phyloP scores from a whole-genome alignment of 163 green algal genomes.

The Dunaliella salina region DNA sequence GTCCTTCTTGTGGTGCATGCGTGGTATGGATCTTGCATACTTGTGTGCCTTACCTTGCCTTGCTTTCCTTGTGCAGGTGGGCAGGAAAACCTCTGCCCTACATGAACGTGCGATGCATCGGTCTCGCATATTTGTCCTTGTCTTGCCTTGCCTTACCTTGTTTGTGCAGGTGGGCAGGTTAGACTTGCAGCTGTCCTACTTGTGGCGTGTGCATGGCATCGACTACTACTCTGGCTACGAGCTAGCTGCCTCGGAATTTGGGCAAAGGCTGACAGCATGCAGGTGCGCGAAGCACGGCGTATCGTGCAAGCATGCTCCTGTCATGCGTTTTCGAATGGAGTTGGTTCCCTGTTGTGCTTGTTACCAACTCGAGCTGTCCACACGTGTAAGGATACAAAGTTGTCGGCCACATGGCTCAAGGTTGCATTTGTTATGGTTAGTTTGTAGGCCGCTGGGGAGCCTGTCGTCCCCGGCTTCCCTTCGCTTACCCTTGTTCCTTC shows the following conservation, averaged over 20 bases:
- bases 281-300: not conserved
- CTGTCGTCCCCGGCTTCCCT: no score
- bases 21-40: not conserved
- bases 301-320: no score
- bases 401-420: no score
- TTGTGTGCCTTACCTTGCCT: not conserved
- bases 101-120: not conserved
- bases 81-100: not conserved
- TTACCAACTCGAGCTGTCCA: no score
- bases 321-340: no score
- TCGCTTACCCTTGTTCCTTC: no score
- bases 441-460: no score
- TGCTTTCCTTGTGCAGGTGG: not conserved
- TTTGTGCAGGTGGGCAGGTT: conserved; percentile 48
- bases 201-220: conserved; percentile 87
- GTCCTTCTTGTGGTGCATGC: no score
- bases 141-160: not conserved
- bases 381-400: no score
- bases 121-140: not conserved
- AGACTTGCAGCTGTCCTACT: conserved; percentile 81
- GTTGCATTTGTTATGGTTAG: no score
- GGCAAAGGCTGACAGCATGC: conserved; percentile 16
- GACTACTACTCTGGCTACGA: conserved; percentile 80
- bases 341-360: no score
- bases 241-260: conserved; percentile 18